phyloP scores from a whole-genome alignment of 2,329 filamentous ascomycete species.

The Neofusicoccum cordaticola region DNA sequence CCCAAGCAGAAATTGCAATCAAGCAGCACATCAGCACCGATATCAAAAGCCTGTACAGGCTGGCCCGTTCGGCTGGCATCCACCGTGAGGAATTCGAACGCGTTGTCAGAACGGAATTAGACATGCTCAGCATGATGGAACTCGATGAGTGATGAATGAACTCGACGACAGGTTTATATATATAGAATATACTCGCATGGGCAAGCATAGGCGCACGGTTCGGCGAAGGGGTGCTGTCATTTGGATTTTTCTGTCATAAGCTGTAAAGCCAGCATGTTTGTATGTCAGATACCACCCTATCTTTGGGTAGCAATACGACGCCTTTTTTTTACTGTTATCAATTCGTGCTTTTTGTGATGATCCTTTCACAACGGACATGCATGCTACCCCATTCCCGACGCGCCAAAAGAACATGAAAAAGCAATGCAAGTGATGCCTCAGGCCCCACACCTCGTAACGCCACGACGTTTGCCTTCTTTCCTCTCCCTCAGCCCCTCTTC shows the following conservation, averaged over 20 bases:
- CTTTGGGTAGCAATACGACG: conserved; percentile 7
- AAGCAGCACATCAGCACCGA: conserved; percentile 76
- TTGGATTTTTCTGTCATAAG: neutral
- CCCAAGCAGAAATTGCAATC: conserved; percentile 68
- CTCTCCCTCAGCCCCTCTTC: conserved; percentile 30
- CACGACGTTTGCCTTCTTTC: neutral
- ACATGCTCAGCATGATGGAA: conserved; percentile 67
- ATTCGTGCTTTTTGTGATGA: neutral
- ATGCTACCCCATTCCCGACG: neutral
- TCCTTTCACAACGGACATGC: neutral
- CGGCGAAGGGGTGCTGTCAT: neutral
- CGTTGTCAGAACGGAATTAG: conserved; percentile 68
- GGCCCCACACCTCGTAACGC: conserved; percentile 1
- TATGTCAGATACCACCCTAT: conserved; percentile 7
- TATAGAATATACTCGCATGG: neutral
- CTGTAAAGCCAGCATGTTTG: neutral
- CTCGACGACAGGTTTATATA: neutral
- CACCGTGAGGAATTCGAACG: conserved; percentile 71
- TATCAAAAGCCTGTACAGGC: conserved; percentile 71
- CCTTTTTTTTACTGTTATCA: neutral
- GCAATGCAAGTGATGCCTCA: neutral
- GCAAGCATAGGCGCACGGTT: conserved; percentile 1
- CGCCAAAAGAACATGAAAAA: neutral
- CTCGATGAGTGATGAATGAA: conserved; percentile 42
- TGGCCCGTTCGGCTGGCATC: conserved; percentile 70